phyloP scores from a whole-genome alignment of 208 protist species.

The Borovskyia barvae region DNA sequence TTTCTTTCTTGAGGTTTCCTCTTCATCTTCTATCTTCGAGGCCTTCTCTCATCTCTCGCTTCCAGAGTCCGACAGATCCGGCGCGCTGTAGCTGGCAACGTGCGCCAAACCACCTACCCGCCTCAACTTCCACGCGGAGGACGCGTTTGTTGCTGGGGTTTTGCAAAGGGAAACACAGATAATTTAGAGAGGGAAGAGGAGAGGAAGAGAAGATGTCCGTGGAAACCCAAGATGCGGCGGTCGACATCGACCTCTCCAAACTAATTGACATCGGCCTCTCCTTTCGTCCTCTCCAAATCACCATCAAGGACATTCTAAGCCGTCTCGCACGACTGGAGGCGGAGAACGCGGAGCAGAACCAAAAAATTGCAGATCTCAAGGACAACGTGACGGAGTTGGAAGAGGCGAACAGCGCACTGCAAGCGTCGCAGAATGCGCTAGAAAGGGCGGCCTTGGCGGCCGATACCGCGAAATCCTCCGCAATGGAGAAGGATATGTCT shows the following conservation, averaged over 20 bases:
- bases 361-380: slow-evolving; percentile 42
- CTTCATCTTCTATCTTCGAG: slow-evolving; percentile 2
- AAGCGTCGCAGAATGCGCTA: slow-evolving; percentile 19
- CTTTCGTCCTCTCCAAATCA: slow-evolving; percentile 75
- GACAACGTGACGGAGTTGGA: slow-evolving; percentile 40
- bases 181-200: too few species aligned
- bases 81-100: too few species aligned
- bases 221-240: slow-evolving; percentile 11
- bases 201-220: slow-evolving; percentile 4
- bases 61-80: too few species aligned
- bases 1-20: slow-evolving; percentile 10
- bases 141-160: too few species aligned
- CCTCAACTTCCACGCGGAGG: too few species aligned
- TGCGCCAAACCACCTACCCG: too few species aligned
- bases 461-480: not conserved
- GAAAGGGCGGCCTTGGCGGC: not conserved
- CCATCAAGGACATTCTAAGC: slow-evolving; percentile 56
- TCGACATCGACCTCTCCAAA: slow-evolving; percentile 75
- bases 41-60: not conserved
- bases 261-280: slow-evolving; percentile 72
- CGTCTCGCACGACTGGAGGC: slow-evolving; percentile 32
- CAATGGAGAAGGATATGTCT: not conserved
- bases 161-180: too few species aligned
- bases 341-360: slow-evolving; percentile 37
- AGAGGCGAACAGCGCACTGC: slow-evolving; percentile 17